Conservation (phyloP, 495 filamentous ascomycete species). For the Penicillium antarcticum region DNA sequence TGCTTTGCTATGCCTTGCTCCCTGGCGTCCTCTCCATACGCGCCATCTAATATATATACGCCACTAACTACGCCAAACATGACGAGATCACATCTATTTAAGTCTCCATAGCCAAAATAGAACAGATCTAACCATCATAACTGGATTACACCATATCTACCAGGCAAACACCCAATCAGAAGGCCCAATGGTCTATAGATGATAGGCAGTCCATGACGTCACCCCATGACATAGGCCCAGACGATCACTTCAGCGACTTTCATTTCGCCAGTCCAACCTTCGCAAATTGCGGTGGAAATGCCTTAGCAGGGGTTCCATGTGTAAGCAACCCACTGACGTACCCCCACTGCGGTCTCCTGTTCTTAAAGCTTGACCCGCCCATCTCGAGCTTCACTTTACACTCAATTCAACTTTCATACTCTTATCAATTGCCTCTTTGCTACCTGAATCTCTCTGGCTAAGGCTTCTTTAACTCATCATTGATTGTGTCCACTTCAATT, state of each 20-base stretch:
- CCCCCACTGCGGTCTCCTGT: neutral
- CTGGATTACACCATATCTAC: too few relatives aligned
- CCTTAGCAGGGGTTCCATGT: neutral
- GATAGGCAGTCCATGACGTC: neutral
- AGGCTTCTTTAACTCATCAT: neutral
- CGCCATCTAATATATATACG: too few relatives aligned
- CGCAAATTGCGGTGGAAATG: slow-evolving; percentile 3
- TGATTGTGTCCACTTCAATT: neutral
- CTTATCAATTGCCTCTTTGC: neutral
- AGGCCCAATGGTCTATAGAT: neutral
- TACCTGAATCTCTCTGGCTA: too few relatives aligned
- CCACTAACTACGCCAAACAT: too few relatives aligned
- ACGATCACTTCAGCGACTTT: neutral
- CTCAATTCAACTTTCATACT: neutral
- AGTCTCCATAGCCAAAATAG: too few relatives aligned
- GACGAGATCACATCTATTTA: too few relatives aligned
- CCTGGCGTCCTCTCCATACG: too few relatives aligned
- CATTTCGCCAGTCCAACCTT: neutral
- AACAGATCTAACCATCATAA: too few relatives aligned
- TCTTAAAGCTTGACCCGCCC: slow-evolving; percentile 5
- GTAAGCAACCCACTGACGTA: slow-evolving; percentile 6
- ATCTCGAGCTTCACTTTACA: neutral
- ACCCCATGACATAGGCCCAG: slow-evolving; percentile 3
- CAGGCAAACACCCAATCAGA: too few relatives aligned
- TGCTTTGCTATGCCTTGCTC: too few relatives aligned